phyloP scores from a whole-genome alignment of 139 green algal species.

The Trebouxia sp. region DNA sequence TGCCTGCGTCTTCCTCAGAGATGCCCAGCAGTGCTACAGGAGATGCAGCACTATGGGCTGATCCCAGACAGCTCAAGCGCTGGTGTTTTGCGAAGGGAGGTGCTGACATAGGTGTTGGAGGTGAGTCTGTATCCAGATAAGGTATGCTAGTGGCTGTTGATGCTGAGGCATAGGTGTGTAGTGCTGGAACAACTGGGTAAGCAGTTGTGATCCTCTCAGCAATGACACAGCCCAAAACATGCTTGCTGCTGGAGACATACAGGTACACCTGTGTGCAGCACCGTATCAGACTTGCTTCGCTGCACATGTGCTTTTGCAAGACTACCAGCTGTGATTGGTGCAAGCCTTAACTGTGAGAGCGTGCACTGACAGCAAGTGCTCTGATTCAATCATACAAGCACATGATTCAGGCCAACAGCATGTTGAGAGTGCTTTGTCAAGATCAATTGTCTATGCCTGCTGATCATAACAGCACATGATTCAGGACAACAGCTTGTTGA shows the following conservation, averaged over 20 bases:
- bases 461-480: no score
- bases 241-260: slow-evolving; percentile 34
- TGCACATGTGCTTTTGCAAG: neutral
- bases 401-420: no score
- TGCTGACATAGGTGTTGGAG: neutral
- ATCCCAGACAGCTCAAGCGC: neutral
- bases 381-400: no score
- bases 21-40: neutral
- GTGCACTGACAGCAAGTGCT: neutral
- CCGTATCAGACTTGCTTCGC: neutral
- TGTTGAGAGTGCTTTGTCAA: neutral
- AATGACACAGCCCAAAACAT: slow-evolving; percentile 41
- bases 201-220: slow-evolving; percentile 36
- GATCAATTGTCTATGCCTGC: neutral
- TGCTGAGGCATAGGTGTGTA: neutral
- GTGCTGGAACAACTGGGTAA: neutral
- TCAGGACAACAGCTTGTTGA: no score
- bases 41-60: neutral
- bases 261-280: slow-evolving; percentile 48
- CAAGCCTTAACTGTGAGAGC: neutral
- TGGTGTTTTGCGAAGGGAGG: neutral
- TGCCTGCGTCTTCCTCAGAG: neutral
- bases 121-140: neutral
- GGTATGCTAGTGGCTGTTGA: neutral
- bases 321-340: neutral